Evolutionary conservation across 805 yeast species (phyloP).

Genomic region (Sporopachydermia quercuum): DNA sequence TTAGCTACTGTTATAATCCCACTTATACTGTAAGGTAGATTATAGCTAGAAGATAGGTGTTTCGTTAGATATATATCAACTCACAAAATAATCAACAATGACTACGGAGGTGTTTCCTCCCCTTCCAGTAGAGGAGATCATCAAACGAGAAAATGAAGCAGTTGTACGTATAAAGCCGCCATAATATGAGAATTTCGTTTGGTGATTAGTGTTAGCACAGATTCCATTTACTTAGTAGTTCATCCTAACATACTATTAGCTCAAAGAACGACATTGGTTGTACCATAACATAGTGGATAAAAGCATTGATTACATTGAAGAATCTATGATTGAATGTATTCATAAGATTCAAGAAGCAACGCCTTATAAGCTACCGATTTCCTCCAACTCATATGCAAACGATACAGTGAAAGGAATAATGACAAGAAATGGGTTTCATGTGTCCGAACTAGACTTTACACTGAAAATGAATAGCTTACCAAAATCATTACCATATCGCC

Average conservation of each 20-base stretch:
- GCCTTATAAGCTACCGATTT: not conserved
- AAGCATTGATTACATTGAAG: not conserved
- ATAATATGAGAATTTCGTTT: too few species aligned
- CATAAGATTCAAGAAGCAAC: not conserved
- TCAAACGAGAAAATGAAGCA: too few species aligned
- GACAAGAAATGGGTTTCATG: not conserved
- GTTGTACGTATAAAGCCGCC: too few species aligned
- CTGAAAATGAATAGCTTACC: not conserved
- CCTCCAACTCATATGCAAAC: not conserved
- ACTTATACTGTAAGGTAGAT: too few species aligned
- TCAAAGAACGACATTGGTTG: not conserved
- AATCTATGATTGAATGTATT: not conserved
- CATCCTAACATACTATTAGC: not conserved
- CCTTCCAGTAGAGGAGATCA: not conserved
- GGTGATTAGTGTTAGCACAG: too few species aligned
- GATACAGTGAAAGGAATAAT: not conserved
- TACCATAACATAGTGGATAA: constrained; percentile 1
- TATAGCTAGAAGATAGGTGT: too few species aligned
- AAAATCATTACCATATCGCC: not conserved
- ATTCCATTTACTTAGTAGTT: too few species aligned
- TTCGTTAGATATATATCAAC: too few species aligned
- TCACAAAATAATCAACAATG: too few species aligned
- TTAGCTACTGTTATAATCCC: too few species aligned
- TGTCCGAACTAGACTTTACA: not conserved
- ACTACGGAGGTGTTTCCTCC: not conserved